phyloP scores from a whole-genome alignment of 2,329 filamentous ascomycete genomes.

The Sporothrix mexicana region DNA sequence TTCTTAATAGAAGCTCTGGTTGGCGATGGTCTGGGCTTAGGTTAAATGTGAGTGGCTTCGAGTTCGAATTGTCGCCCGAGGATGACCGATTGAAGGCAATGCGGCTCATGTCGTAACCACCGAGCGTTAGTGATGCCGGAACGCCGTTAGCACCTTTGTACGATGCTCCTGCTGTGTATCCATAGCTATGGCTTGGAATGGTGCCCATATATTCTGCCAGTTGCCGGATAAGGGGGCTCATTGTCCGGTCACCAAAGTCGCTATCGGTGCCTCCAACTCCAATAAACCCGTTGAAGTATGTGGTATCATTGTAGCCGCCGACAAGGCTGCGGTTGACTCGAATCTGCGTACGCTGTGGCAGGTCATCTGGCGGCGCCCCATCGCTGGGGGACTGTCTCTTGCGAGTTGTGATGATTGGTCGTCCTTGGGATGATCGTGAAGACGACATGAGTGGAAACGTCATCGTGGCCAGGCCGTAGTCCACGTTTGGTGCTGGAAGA shows the following conservation, averaged over 20 bases:
- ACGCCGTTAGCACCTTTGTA: constrained; percentile 55
- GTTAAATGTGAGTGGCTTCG: constrained; percentile 53
- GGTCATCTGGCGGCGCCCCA: constrained; percentile 41
- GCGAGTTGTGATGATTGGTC: constrained; percentile 45
- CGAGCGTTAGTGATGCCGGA: constrained; percentile 67
- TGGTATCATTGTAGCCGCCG: constrained; percentile 61
- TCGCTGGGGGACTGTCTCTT: constrained; percentile 31
- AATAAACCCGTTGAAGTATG: constrained; percentile 60
- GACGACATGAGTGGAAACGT: background rate
- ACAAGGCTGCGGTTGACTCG: constrained; percentile 54
- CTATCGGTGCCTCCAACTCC: constrained; percentile 63
- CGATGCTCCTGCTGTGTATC: constrained; percentile 76
- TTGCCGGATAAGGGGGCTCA: constrained; percentile 60
- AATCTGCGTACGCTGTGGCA: background rate
- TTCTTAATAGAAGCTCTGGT: constrained; percentile 66
- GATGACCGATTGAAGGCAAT: constrained; percentile 54
- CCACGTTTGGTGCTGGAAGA: constrained; percentile 62
- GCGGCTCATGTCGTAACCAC: constrained; percentile 70
- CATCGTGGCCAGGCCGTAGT: constrained; percentile 63
- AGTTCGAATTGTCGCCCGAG: background rate
- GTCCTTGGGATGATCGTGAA: background rate
- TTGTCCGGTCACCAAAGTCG: constrained; percentile 56
- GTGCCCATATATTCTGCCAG: constrained; percentile 63
- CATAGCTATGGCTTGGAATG: constrained; percentile 76
- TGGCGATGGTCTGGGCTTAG: constrained; percentile 61